Evolutionary conservation across 1,139 yeast species (phyloP).

Genomic region (Taphrina sp.): DNA sequence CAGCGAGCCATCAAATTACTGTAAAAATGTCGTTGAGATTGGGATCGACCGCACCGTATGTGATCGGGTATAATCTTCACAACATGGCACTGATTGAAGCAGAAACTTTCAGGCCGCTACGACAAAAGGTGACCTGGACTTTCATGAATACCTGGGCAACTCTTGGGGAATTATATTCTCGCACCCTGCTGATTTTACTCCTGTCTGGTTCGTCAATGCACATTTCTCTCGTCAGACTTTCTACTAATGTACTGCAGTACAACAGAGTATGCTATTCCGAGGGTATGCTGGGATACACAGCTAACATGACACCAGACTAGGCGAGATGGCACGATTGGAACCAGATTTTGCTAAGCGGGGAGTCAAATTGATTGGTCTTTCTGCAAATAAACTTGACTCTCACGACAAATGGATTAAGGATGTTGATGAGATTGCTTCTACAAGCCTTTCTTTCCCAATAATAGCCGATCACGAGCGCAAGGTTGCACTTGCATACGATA

Average conservation of each 20-base stretch:
- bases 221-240: neutral
- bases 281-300: neutral
- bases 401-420: conserved; percentile 84
- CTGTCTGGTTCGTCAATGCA: conserved; percentile 49
- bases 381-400: conserved; percentile 73
- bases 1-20: too few relatives aligned
- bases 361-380: conserved; percentile 79
- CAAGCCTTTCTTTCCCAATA: conserved; percentile 76
- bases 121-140: conserved; percentile 71
- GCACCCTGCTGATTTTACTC: conserved; percentile 93
- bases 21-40: conserved; percentile 21
- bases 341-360: conserved; percentile 78
- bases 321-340: conserved; percentile 82
- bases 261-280: neutral
- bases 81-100: neutral
- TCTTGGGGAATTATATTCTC: conserved; percentile 83
- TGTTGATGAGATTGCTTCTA: conserved; percentile 70
- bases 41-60: conserved; percentile 24
- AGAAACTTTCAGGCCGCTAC: conserved; percentile 70
- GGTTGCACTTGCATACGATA: conserved; percentile 79
- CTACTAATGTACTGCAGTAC: neutral
- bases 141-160: conserved; percentile 78
- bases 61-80: too few relatives aligned
- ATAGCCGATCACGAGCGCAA: conserved; percentile 79
- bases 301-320: conserved; percentile 49